Evolutionary conservation across 208 protist genomes (phyloP).

Genomic region (Crithidia fasciculata): DNA sequence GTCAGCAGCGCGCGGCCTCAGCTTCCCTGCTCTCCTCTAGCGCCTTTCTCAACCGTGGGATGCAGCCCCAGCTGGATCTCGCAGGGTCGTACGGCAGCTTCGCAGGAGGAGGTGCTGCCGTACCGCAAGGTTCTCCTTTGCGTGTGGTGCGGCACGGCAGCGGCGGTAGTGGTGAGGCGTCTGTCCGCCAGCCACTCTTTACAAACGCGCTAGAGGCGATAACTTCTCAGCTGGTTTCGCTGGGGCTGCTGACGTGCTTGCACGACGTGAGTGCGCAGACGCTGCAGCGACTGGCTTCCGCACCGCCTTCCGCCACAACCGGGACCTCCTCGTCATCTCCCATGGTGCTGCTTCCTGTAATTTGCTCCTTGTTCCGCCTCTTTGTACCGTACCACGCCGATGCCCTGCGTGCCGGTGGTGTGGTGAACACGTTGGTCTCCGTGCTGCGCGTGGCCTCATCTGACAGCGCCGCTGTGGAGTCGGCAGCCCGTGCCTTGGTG

Average conservation of each 20-base stretch:
- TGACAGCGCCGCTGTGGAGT: constrained; percentile 52
- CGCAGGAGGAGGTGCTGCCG: not conserved
- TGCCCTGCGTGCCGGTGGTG: constrained; percentile 14
- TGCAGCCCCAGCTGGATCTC: not conserved
- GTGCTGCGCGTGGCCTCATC: constrained; percentile 41
- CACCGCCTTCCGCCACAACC: not conserved
- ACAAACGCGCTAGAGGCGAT: constrained; percentile 22
- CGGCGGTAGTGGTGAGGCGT: not conserved
- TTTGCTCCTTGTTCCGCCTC: constrained; percentile 18
- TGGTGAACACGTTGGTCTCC: constrained; percentile 39
- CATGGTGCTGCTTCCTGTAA: constrained; percentile 4
- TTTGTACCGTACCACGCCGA: constrained; percentile 21
- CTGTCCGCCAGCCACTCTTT: not conserved
- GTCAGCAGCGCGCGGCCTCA: not conserved
- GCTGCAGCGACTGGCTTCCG: constrained; percentile 1
- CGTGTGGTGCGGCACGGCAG: constrained; percentile 12
- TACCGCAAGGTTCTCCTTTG: constrained; percentile 15
- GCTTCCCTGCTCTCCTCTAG: constrained; percentile 11
- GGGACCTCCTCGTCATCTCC: not conserved
- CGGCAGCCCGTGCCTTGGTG: constrained; percentile 61
- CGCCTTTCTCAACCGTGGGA: constrained; percentile 2
- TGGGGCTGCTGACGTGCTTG: constrained; percentile 38
- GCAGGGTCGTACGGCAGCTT: not conserved
- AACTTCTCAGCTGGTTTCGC: constrained; percentile 37
- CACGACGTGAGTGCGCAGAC: constrained; percentile 35